Percentiles rank a stretch among this genome's conserved stretches.
These are phyloP conservation scores for Alternaria viburni DNA, from an alignment of 2,329 filamentous ascomycete species.

Conservation along the genomic window DNA sequence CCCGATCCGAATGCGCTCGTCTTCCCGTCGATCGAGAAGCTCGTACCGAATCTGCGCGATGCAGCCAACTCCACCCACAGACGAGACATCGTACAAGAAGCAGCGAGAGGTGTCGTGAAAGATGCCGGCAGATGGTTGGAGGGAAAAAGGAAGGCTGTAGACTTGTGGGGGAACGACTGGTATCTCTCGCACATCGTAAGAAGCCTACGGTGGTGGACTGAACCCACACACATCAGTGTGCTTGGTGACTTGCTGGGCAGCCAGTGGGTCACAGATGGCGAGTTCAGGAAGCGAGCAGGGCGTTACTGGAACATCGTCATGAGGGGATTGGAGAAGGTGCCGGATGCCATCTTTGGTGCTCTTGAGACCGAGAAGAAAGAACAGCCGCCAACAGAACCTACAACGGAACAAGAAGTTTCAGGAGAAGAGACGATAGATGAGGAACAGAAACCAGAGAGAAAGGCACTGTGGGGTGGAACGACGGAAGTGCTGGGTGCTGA, in stretches of 20 bases:
- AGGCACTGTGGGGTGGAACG: constrained; percentile 31
- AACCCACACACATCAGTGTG: constrained; percentile 85
- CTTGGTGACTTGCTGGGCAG: constrained; percentile 91
- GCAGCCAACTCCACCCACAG: constrained; percentile 19
- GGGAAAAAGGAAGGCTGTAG: constrained; percentile 77
- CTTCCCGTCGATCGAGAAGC: constrained; percentile 52
- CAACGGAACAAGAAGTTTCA: constrained; percentile 18
- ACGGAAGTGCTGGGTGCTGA: constrained; percentile 53
- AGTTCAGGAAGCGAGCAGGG: constrained; percentile 75
- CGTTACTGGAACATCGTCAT: constrained; percentile 86
- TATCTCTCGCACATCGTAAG: constrained; percentile 94
- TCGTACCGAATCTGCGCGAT: constrained; percentile 23
- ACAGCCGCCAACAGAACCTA: background rate
- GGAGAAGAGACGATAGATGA: constrained; percentile 26
- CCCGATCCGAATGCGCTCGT: constrained; percentile 52
- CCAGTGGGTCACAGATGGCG: constrained; percentile 88
- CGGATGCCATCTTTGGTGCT: constrained; percentile 44
- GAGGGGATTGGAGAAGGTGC: constrained; percentile 68
- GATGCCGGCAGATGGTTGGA: constrained; percentile 73
- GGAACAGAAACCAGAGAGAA: constrained; percentile 11
- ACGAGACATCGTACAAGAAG: constrained; percentile 14
- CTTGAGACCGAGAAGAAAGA: background rate
- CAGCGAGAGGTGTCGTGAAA: constrained; percentile 42
- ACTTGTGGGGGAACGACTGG: constrained; percentile 91
- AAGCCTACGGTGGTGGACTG: constrained; percentile 80